These are phyloP conservation scores for Nymphaea colorata DNA, from an alignment of 164 flowering plant genomes.

Conservation along the genomic window DNA sequence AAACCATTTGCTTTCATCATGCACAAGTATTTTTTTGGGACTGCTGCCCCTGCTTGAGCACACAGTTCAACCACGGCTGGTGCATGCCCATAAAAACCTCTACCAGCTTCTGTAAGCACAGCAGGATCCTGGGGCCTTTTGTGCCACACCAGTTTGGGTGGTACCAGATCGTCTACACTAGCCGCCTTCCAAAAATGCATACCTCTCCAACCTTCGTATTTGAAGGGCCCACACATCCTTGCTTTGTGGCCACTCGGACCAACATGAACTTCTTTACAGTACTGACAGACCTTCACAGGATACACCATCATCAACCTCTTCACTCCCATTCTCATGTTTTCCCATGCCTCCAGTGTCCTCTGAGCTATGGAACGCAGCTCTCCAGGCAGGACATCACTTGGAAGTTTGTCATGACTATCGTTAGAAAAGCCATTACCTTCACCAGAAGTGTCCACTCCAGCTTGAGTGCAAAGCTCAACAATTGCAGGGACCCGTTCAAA, in stretches of 20 bases:
- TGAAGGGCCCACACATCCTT: slow-evolving; percentile 78
- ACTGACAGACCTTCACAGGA: slow-evolving; percentile 66
- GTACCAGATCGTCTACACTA: slow-evolving; percentile 66
- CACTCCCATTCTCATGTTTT: slow-evolving; percentile 52
- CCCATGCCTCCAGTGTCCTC: slow-evolving; percentile 77
- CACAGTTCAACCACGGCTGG: slow-evolving; percentile 87
- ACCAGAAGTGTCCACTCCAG: slow-evolving; percentile 41
- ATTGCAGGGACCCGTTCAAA: slow-evolving; percentile 75
- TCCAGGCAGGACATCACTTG: slow-evolving; percentile 5
- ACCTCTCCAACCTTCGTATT: slow-evolving; percentile 66
- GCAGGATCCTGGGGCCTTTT: slow-evolving; percentile 75
- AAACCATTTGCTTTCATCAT: slow-evolving; percentile 78
- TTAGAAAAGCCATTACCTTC: slow-evolving; percentile 5
- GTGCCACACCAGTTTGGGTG: slow-evolving; percentile 66
- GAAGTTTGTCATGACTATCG: background rate
- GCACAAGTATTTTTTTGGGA: slow-evolving; percentile 40
- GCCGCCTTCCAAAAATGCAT: slow-evolving; percentile 87
- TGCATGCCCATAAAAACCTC: slow-evolving; percentile 73
- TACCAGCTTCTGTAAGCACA: slow-evolving; percentile 46
- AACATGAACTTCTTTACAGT: slow-evolving; percentile 87
- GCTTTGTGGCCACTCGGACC: slow-evolving; percentile 87
- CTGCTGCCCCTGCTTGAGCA: slow-evolving; percentile 50
- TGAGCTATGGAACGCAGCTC: slow-evolving; percentile 30
- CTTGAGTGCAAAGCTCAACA: slow-evolving; percentile 79
- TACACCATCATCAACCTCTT: slow-evolving; percentile 55